Evolutionary conservation across 352 stramenopile genomes (phyloP), one percentile per base, ranked within the genome.

Genomic region (Detonula confervacea): DNA sequence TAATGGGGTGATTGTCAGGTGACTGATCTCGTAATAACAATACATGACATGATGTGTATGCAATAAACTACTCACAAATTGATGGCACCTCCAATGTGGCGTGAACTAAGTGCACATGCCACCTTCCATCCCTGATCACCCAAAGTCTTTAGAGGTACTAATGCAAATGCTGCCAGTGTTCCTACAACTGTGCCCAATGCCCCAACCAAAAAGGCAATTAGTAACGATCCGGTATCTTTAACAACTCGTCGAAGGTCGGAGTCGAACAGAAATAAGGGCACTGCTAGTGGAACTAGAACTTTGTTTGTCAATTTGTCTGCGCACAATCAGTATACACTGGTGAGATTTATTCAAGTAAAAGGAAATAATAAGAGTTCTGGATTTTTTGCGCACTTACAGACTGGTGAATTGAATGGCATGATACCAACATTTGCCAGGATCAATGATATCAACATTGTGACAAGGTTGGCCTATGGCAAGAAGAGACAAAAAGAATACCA

Each of bases 1-100:
- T 8, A 30, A 46, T 49, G 9, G 35, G 25, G n/a, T n/a, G n/a
- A n/a, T n/a, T n/a, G n/a, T n/a, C n/a, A n/a, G n/a, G n/a, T n/a
- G n/a, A n/a, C n/a, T n/a, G n/a, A n/a, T n/a, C n/a, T n/a, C n/a
- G n/a, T n/a, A 7, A 67, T 39, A 61, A 20, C 20, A n/a, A 42
- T 14, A 4, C 20, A 24, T 27, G 37, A 47, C 11, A n/a, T n/a
- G n/a, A n/a, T n/a, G n/a, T n/a, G n/a, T n/a, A n/a, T n/a, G n/a
- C n/a, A n/a, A n/a, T n/a, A n/a, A n/a, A n/a, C n/a, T 29, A 71
- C 59, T 79, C 57, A 79, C 61, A 95, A 96, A 82, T 95, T 95
- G 27, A 96, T 93, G 8, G 91, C 91, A 24, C 92, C 91, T 39
- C 92, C 92, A 84, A 96, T 95, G 67, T 96, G 92, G 29, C 92